phyloP scores from a whole-genome alignment of 2,329 filamentous ascomycete genomes.

The Neofusicoccum laricinum region DNA sequence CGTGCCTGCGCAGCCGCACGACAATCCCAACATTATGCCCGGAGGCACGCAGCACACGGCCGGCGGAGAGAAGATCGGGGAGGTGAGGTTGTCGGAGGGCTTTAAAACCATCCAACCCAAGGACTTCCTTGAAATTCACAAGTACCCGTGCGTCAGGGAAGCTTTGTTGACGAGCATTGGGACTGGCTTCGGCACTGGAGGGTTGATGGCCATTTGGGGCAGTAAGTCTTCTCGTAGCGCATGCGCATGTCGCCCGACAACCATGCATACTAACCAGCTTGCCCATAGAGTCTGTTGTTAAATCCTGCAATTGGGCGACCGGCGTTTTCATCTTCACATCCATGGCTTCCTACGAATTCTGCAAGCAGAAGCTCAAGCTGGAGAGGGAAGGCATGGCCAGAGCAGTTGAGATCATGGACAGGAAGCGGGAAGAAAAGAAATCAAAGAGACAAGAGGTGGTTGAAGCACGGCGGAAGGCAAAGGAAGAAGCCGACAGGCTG shows the following conservation, averaged over 20 bases:
- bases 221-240: constrained; percentile 51
- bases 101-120: constrained; percentile 64
- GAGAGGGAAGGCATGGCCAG: constrained; percentile 83
- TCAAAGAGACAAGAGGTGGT: constrained; percentile 40
- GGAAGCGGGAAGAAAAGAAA: constrained; percentile 57
- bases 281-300: constrained; percentile 57
- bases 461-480: constrained; percentile 40
- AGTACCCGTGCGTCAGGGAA: constrained; percentile 79
- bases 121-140: constrained; percentile 71
- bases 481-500: constrained; percentile 40
- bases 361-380: constrained; percentile 68
- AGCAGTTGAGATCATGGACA: constrained; percentile 76
- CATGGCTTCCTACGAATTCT: constrained; percentile 78
- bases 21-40: constrained; percentile 55
- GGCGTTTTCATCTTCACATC: constrained; percentile 69
- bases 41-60: constrained; percentile 58
- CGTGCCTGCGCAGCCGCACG: constrained; percentile 22
- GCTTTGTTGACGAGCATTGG: constrained; percentile 81
- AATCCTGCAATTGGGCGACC: constrained; percentile 81
- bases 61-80: constrained; percentile 49
- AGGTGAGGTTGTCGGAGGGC: constrained; percentile 54
- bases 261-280: constrained; percentile 17
- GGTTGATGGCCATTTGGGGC: constrained; percentile 69
- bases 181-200: constrained; percentile 72
- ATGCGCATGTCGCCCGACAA: neutral